Conservation (phyloP, 78 protist species). For the Dictyostelium intermedium region DNA sequence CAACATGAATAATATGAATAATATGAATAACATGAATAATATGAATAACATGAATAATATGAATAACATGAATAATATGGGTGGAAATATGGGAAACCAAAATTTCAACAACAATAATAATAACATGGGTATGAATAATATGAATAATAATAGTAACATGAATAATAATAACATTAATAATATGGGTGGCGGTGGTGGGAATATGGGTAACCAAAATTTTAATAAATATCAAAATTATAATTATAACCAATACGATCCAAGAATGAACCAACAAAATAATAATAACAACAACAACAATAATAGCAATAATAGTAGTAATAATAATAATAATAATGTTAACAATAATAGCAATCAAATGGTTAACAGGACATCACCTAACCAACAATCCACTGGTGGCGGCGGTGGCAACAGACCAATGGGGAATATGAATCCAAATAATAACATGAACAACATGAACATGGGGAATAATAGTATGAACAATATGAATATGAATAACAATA, state of each 20-base stretch:
- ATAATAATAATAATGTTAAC: background rate
- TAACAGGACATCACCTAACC: constrained; percentile 2
- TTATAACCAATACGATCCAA: constrained; percentile 9
- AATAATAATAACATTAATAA: background rate
- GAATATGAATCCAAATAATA: background rate
- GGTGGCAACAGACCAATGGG: background rate
- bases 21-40: background rate
- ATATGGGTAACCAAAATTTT: background rate
- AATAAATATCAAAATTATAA: background rate
- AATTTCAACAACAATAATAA: background rate
- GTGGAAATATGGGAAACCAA: background rate
- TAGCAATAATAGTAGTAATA: background rate
- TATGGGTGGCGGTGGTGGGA: constrained; percentile 6
- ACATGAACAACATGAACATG: background rate
- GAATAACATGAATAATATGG: background rate
- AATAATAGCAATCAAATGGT: background rate
- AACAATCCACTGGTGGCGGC: background rate
- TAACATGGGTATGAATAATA: background rate
- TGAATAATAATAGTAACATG: background rate
- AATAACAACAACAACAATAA: background rate
- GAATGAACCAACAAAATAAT: background rate
- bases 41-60: background rate
- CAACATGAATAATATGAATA: background rate
- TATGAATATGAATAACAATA: background rate
- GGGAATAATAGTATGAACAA: background rate